Evolutionary conservation across 2,329 filamentous ascomycete genomes (phyloP).

Genomic region (Penicillium sp.): DNA sequence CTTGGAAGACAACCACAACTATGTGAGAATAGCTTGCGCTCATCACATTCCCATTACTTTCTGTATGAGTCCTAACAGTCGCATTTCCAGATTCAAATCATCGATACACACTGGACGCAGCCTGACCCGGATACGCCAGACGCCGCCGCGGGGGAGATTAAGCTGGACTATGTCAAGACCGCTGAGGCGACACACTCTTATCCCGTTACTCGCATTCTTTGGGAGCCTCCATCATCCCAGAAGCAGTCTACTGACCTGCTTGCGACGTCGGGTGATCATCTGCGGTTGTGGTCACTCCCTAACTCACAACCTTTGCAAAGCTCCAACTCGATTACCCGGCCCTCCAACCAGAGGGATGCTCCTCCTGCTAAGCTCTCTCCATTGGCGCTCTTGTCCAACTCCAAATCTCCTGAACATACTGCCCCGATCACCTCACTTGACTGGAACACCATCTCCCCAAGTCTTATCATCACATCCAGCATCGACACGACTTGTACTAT

Average conservation of each 20-base stretch:
- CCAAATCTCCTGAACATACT: slow-evolving; percentile 97
- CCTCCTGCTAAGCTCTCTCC: slow-evolving; percentile 83
- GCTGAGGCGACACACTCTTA: slow-evolving; percentile 98
- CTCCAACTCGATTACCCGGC: slow-evolving; percentile 70
- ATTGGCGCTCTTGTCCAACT: slow-evolving; percentile 90
- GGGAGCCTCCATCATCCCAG: slow-evolving; percentile 92
- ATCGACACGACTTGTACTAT: slow-evolving; percentile 99
- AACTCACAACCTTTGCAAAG: slow-evolving; percentile 59
- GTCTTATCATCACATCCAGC: slow-evolving; percentile 96
- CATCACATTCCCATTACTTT: neutral
- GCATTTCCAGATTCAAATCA: slow-evolving; percentile 82
- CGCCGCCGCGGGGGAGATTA: slow-evolving; percentile 64
- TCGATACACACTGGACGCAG: slow-evolving; percentile 80
- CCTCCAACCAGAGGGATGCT: slow-evolving; percentile 61
- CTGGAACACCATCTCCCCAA: slow-evolving; percentile 97
- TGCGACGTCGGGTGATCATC: slow-evolving; percentile 91
- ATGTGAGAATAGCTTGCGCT: slow-evolving; percentile 58
- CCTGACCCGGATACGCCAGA: slow-evolving; percentile 68
- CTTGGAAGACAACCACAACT: slow-evolving; percentile 96
- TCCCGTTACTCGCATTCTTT: slow-evolving; percentile 89
- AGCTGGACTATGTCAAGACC: slow-evolving; percentile 85
- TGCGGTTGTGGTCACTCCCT: slow-evolving; percentile 91
- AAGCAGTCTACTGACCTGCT: slow-evolving; percentile 95
- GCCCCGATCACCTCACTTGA: slow-evolving; percentile 94
- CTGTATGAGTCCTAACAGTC: slow-evolving; percentile 15